Evolutionary conservation across 169 alveolate species (phyloP), one percentile per base, ranked within the genome.

Genomic region (Cryptosporidium sp.): DNA sequence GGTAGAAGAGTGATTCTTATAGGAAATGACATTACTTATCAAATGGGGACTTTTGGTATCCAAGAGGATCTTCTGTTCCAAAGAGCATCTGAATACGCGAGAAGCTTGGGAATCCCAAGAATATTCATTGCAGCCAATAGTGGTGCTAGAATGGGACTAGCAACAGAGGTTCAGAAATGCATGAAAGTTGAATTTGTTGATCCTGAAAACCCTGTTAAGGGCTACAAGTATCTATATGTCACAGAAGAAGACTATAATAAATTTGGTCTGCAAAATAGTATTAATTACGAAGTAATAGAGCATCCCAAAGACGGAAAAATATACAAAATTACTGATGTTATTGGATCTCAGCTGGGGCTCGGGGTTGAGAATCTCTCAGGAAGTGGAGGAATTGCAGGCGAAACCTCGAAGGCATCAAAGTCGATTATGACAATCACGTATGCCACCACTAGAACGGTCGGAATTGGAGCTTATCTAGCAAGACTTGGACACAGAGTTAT

Each of bases 341-440:
- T 92, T 71, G 93, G 94, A 51, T 52, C 86, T 21, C 86, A 73
- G 37, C 69, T 37, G 61, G 93, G 91, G 37, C 84, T 95, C 33
- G 97, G 97, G 3, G 96, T 95, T 35, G 97, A 95, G 85, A 94
- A 94, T 70, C 70, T 95, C 70, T 73, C 91, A 59, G 97, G 97
- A 6, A 93, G 96, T 31, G 97, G 96, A 45, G 85, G 92, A 71
- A 95, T 95, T 33, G 97, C 97, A 31, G 97, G 97, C 1, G 97
- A 95, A 85, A 95, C 97, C 8, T 93, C 96, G 67, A 93, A 93
- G 51, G 96, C 97, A 21, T 94, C 95, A 89, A 94, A 93, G 50
- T 94, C 94, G 58, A 93, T 93, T 29, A 92, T 95, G 91, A 95
- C 97, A 3, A 91, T 95, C 52, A 92, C 96, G 43, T 95, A 94